Conservation (phyloP, 2,329 filamentous ascomycete genomes). For the Alternaria sp. region DNA sequence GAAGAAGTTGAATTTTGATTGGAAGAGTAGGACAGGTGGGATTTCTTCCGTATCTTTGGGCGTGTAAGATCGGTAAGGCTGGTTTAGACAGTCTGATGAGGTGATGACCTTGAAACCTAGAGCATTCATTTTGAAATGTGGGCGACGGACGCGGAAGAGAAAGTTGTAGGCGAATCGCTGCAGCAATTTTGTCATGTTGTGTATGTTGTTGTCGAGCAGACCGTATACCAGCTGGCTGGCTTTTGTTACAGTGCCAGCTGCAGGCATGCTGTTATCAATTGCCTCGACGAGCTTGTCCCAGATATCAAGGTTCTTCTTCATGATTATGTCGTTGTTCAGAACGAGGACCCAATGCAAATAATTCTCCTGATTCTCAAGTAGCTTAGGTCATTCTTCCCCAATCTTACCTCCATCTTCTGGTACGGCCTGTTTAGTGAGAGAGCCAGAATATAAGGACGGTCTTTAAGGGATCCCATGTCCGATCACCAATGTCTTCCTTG, state of each 20-base stretch:
- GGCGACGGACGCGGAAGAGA: neutral
- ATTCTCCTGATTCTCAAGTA: neutral
- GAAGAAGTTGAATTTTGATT: neutral
- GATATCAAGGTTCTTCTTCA: neutral
- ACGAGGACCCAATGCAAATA: neutral
- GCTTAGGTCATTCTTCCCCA: neutral
- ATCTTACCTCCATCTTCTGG: neutral
- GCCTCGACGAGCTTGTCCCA: neutral
- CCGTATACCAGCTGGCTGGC: neutral
- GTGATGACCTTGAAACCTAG: slow-evolving; percentile 6
- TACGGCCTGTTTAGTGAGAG: neutral
- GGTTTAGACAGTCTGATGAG: slow-evolving; percentile 5
- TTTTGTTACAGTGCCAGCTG: neutral
- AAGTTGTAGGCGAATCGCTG: neutral
- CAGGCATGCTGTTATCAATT: neutral
- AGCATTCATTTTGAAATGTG: slow-evolving; percentile 7
- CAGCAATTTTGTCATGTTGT: neutral
- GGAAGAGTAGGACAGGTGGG: neutral
- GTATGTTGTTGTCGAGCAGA: neutral
- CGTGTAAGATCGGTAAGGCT: slow-evolving; percentile 1
- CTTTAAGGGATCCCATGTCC: neutral
- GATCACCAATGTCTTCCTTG: neutral
- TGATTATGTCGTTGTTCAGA: neutral
- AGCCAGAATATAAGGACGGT: neutral
- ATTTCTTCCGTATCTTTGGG: neutral